Evolutionary conservation across 2,329 filamentous ascomycete genomes (phyloP), one percentile per base, ranked within the genome.

Genomic region (Talaromyces sp.): DNA sequence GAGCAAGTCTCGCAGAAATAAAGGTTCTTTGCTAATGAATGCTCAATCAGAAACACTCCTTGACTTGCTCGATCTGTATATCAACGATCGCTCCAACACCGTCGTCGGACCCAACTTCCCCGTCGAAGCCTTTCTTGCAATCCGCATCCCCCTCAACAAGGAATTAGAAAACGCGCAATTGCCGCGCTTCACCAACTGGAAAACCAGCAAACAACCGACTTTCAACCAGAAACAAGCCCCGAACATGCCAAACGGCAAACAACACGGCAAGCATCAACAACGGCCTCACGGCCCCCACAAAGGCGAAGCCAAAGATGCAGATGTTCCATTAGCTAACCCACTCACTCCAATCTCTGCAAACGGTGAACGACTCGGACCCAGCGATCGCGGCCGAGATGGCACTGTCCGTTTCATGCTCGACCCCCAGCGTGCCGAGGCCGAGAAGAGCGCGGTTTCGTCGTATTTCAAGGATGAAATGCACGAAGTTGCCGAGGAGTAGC

Each of bases 331-430:
- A 1, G 35, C 29, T 3, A 52, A 56, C 21, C 78, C 80, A 4
- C 69, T 78, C 19, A 84, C 78, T 55, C 81, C 73, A 61, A 77
- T 73, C 62, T 76, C 69, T 64, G 79, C 75, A 66, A 80, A 70
- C 58, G 75, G 72, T 64, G 77, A 75, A 73, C 82, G 67, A 54
- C 76, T 68, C 64, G 74, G 67, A 63, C 71, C 68, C 35, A 78
- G 69, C 13, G 78, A 81, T 61, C 71, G 77, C 13, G 78, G 81
- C 7, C 76, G 80, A 32, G 88, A 91, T 24, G 89, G 89, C 7
- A 96, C 93, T 0, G 86, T 96, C 65, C 85, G 95, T 7, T 98
- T 96, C 73, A 91, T 97, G 75, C 87, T 98, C 55, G 90, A 96
- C 65, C 85, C 88, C 0, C 87, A 89, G 58, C 84, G 88, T 55